Base-by-base conservation (phyloP, 2,329 filamentous ascomycete genomes). In the Clonostachys chloroleuca region DNA sequence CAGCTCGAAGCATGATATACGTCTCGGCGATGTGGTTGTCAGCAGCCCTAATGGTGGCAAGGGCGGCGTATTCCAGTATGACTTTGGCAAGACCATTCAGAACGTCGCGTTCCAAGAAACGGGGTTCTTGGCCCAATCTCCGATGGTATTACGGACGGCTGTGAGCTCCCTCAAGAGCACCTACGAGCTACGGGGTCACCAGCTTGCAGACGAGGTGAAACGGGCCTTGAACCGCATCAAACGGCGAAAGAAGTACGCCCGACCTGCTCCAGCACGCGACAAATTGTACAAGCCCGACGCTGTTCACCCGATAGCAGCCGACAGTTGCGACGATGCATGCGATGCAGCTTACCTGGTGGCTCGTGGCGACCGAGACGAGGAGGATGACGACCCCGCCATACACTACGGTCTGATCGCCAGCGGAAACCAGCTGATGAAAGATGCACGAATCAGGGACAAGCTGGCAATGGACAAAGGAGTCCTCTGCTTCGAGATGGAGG, bases 351-450 rank as follows among this genome's bases (percentile, higher is more conserved):
- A 24, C 20, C 20, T 24, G 7, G 20, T 24, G 20, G 20, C 20
- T 8, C 20, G 20, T 6, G 20, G 7, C 20, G 20, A 24, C 7
- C 20, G 20, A 24, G 20, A 24, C 7, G 20, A 24, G 20, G 41
- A 43, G 17, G 7, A 34, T 34, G 43, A 44, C 10, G 20, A 41
- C 18, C 47, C 47, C 5, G 40, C 33, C 5, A 47, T 58, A 12
- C 54, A 61, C 34, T 56, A 52, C 14, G 55, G 59, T 2, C 24
- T 53, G 1, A 55, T 64, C n/a, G 62, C 60, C 0, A 68, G 65
- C 0, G 61, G 59, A 0, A 64, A 69, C 36, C 52, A 56, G 3
- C 59, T 72, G 1, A 64, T 74, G 46, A 69, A 65, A 37, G 52
- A 65, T n/a, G 61, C 56, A 24, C 20, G 20, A 6, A 24, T 24